Base-by-base conservation (phyloP, 2,329 filamentous ascomycete genomes). In the Leptographium flavum region DNA sequence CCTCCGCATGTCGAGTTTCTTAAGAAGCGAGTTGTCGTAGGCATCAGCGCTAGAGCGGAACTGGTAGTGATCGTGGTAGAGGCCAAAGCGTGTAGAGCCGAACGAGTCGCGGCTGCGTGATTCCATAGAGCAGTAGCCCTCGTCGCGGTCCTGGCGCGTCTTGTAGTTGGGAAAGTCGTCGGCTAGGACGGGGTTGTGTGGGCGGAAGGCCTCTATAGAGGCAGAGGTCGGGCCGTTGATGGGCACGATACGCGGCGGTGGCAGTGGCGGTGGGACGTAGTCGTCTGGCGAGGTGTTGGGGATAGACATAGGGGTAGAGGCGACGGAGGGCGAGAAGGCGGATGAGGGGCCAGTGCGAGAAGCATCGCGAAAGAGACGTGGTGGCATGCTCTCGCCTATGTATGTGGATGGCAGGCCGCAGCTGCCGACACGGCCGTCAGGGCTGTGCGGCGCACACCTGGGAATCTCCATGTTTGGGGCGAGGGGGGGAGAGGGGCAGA, bases 1-100 rank as follows among this genome's bases (percentile, higher is more conserved):
- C 32, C 66, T 62, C 32, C 65, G 58, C 1, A 67, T 64, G 47
- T 75, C 66, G n/a, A 78, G 61, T 58, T 73, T 77, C 56, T 71
- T 72, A 48, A 74, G 68, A 55, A 76, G 65, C 43, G 60, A 65
- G 47, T 63, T 67, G 48, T 71, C 68, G 43, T 75, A 68, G 14
- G 68, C 60, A 38, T 70, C 61, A 52, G 66, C 64, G 43, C 63
- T 62, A 4, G 66, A 63, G 40, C 62, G 62, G 50, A 72, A 70
- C 46, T 70, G 63, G 46, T 66, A 73, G 33, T 64, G 67, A 51
- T 64, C 68, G 52, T 73, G 70, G 49, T 67, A 66, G 45, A 70
- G 61, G 45, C 71, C 69, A 42, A 74, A 69, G n/a, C 63, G 60
- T 31, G 63, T 56, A 1, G 61, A 43, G 25, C 37, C 38, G 19